These are phyloP conservation scores for Colletotrichum acutatum DNA, from an alignment of 2,329 filamentous ascomycete genomes.

Conservation along the genomic window DNA sequence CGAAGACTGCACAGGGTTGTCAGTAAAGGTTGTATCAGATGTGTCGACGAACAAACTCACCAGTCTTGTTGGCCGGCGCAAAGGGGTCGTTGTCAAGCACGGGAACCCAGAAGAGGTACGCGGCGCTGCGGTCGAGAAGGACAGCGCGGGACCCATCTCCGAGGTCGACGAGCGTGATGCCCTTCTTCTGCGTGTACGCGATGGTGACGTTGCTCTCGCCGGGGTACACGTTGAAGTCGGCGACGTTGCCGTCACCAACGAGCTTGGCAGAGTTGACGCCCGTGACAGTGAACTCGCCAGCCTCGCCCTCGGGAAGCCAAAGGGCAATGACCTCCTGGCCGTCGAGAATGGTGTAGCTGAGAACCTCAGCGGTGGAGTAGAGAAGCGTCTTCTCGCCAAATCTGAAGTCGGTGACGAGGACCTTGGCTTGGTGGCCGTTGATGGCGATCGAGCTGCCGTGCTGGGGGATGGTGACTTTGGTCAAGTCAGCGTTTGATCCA, in stretches of 20 bases:
- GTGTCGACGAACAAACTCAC: slow-evolving; percentile 42
- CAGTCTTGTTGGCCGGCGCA: slow-evolving; percentile 55
- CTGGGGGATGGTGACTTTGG: slow-evolving; percentile 61
- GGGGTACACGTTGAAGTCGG: slow-evolving; percentile 52
- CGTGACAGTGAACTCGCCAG: slow-evolving; percentile 63
- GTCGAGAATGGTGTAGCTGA: slow-evolving; percentile 62
- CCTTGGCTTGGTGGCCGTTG: slow-evolving; percentile 71
- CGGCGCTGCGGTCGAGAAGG: slow-evolving; percentile 63
- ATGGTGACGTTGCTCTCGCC: slow-evolving; percentile 54
- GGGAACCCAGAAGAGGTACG: slow-evolving; percentile 68
- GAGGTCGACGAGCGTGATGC: slow-evolving; percentile 58
- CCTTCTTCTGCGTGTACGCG: slow-evolving; percentile 60
- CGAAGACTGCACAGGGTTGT: slow-evolving; percentile 50
- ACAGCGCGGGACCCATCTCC: slow-evolving; percentile 60
- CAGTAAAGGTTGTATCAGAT: not conserved
- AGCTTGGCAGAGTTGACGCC: slow-evolving; percentile 43
- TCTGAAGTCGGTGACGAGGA: slow-evolving; percentile 68
- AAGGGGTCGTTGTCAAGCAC: slow-evolving; percentile 58
- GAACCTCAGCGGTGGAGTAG: slow-evolving; percentile 66
- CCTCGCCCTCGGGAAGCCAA: slow-evolving; percentile 65
- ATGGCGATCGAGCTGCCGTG: slow-evolving; percentile 59
- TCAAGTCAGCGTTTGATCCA: not conserved
- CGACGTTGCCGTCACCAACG: slow-evolving; percentile 50
- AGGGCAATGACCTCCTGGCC: slow-evolving; percentile 59
- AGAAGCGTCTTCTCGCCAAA: slow-evolving; percentile 62